A percentile compares a stretch with the other conserved stretches of the same genome.
Evolutionary conservation across 768 basidiomycete species (phyloP).

Genomic region (Tricholoma flavovirens): DNA sequence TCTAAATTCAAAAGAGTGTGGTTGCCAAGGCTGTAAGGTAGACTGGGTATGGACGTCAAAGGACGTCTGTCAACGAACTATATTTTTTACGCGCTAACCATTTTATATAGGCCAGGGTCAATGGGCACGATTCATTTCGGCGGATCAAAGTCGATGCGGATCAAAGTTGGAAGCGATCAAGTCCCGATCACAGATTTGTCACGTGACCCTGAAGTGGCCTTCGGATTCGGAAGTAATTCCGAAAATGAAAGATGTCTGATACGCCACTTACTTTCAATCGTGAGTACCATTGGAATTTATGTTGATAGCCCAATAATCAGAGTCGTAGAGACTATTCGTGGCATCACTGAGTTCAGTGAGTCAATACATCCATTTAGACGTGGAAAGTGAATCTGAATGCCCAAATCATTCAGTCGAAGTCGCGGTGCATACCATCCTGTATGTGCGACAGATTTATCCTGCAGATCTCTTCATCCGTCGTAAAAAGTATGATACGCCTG

Average conservation of each 20-base stretch:
- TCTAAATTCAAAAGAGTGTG: background rate
- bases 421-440: conserved; percentile 88
- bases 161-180: too few species aligned
- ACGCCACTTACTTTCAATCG: conserved; percentile 31
- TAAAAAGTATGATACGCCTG: conserved; percentile 86
- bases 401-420: conserved; percentile 67
- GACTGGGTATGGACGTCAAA: too few species aligned
- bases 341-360: conserved; percentile 71
- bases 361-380: conserved; percentile 20
- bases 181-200: too few species aligned
- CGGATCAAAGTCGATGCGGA: too few species aligned
- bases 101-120: too few species aligned
- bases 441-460: conserved; percentile 87
- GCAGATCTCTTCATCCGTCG: conserved; percentile 80
- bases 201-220: too few species aligned
- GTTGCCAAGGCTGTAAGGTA: background rate
- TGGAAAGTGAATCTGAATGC: background rate
- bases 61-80: too few species aligned
- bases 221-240: background rate
- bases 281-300: conserved; percentile 9
- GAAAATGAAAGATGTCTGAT: conserved; percentile 17
- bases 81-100: too few species aligned
- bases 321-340: conserved; percentile 55
- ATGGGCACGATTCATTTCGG: too few species aligned
- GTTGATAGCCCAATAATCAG: conserved; percentile 1